Evolutionary conservation across 148 eudicot genomes (phyloP), one percentile per base, ranked within the genome.

Genomic region (Rhododendron kiyosumense): DNA sequence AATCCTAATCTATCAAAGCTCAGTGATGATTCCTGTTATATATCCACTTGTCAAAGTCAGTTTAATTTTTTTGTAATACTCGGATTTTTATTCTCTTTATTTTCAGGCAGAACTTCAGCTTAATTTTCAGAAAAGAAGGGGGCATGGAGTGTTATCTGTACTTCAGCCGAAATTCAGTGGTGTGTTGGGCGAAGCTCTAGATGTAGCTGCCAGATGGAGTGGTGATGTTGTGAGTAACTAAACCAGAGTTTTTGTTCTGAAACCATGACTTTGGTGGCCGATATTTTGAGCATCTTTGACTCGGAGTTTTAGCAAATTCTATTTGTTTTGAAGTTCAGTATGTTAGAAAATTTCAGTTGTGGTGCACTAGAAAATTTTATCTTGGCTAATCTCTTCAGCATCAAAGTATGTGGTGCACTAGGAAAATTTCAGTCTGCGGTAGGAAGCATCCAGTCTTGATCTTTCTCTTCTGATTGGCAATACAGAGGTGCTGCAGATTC

Each of bases 121-220:
- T 61, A 96, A 96, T 90, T 92, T 96, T 90, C 99, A 93, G 84
- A 96, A 96, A 81, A 90, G 99, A 91, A 94, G 94, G 91, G 99
- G 99, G 30, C 92, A 93, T 83, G 98, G 99, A n/a, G 94, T 91
- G 57, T 90, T 97, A 83, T 97, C 99, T 76, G 93, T 97, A 48
- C 90, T 97, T 22, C 93, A 91, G 43, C 98, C 99, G 46, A 97
- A 97, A 92, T 94, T 97, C 88, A 97, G 99, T 71, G 99, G 99
- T 61, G 95, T 95, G 34, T 88, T 97, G 87, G 98, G 99, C 30
- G 98, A 97, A 93, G 98, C 98, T 92, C 88, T 97, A 82, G 99
- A 97, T 88, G 94, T 97, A 88, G 98, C 99, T 91, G 95, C 93
- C 85, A 92, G 99, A 91, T 97, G 99, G 99, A 97, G 98, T 84